Evolutionary conservation across 306 rosid genomes (phyloP).

Genomic region (Sechiopsis laciniata): DNA sequence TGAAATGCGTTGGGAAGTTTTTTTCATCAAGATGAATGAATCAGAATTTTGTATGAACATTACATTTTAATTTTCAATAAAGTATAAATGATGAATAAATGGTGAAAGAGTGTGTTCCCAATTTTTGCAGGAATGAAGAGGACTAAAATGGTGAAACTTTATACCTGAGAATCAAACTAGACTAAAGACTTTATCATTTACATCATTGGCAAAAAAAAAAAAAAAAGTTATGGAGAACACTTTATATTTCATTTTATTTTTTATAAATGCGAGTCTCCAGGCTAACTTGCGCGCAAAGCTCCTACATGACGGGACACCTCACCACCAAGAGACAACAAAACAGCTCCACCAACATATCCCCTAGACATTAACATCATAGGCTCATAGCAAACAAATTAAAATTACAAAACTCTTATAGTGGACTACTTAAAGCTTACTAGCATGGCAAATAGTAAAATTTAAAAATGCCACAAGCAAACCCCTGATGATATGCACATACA

Average conservation of each 20-base stretch:
- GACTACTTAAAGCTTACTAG: too few species aligned
- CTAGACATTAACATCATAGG: too few species aligned
- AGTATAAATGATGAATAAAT: too few species aligned
- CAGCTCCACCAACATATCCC: too few species aligned
- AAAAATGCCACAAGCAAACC: not conserved
- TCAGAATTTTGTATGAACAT: not conserved
- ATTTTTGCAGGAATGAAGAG: not conserved
- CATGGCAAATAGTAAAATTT: too few species aligned
- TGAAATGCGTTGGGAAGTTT: not conserved
- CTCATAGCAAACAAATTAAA: too few species aligned
- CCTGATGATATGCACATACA: constrained; percentile 1
- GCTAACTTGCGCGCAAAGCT: too few species aligned
- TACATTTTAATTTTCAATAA: not conserved
- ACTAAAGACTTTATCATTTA: not conserved
- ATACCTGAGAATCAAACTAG: not conserved
- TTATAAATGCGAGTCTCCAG: too few species aligned
- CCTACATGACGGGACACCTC: too few species aligned
- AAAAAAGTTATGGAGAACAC: not conserved
- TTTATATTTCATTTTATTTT: too few species aligned
- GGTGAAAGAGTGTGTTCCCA: not conserved
- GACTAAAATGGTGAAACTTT: not conserved
- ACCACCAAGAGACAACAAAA: too few species aligned
- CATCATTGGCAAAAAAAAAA: not conserved
- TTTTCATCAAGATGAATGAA: not conserved
- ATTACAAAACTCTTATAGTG: too few species aligned